Base-by-base conservation (phyloP, 2,329 filamentous ascomycete species). In the Pyrenophora seminiperda region DNA sequence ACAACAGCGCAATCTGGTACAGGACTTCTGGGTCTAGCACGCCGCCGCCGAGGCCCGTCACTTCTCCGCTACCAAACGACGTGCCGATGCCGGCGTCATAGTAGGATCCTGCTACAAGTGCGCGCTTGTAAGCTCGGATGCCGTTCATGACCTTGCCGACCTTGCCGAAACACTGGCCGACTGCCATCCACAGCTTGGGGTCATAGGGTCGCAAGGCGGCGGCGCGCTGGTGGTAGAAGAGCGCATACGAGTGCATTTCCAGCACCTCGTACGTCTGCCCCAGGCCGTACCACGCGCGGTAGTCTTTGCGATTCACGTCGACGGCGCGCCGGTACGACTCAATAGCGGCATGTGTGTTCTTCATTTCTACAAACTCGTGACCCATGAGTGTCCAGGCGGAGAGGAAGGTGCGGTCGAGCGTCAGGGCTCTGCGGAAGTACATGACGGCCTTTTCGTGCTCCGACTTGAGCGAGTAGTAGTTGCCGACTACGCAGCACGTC, bases 301-400 rank as follows among this genome's bases (percentile, higher is more conserved):
- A 97, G 72, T 99, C 94, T 63, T 94, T 90, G 27, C 93, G 85
- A 67, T 99, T 97, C 61, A 94, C 90, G 65, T 99, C 94, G 1
- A 99, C 93, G 1, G 94, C 94, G 33, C 94, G 87, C 1, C 94
- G 86, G 68, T 99, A 99, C 1, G 91, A 96, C 72, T 99, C 94
- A 54, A 99, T 97, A 7, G 94, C 94, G 0, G 94, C 93, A 65
- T 99, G 94, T 0, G 93, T 97, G 70, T 99, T 99, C 69, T 97
- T 99, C 75, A 99, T 86, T 73, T 99, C 94, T 45, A 97, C 91
- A 63, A 97, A 99, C 72, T 99, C 94, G 73, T 99, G 94, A 1
- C 94, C 94, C 93, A 99, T 97, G 1, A 99, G 80, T 0, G 94
- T 99, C 94, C 94, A 99, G 1, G 94, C 94, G 0, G 91, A 95